Conservation (phyloP, 1,284 basidiomycete genomes). For the Porogramme epimiltina region DNA sequence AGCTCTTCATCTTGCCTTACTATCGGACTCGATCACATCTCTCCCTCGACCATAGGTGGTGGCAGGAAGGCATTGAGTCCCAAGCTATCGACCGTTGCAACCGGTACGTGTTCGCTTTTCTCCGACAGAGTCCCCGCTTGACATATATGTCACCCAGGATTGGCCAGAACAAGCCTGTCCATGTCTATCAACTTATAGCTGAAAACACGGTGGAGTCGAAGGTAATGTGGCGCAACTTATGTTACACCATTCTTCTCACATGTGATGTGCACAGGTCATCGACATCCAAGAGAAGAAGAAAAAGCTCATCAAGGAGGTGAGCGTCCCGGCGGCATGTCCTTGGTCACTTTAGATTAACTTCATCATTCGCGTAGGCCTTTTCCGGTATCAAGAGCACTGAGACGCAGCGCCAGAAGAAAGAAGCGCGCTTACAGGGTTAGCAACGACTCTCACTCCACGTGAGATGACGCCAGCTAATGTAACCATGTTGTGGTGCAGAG, state of each 20-base stretch:
- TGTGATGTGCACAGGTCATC: constrained; percentile 51
- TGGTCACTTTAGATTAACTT: neutral
- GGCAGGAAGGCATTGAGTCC: constrained; percentile 82
- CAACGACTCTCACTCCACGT: too few species aligned
- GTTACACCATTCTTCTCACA: neutral
- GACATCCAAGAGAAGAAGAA: constrained; percentile 86
- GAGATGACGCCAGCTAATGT: too few species aligned
- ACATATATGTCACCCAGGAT: constrained; percentile 47
- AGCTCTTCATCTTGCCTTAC: constrained; percentile 32
- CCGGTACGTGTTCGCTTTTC: constrained; percentile 39
- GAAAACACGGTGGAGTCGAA: constrained; percentile 87
- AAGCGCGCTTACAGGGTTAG: constrained; percentile 71
- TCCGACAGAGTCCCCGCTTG: neutral
- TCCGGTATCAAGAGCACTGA: constrained; percentile 74
- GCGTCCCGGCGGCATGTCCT: constrained; percentile 7
- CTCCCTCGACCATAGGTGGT: constrained; percentile 14
- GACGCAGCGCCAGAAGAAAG: constrained; percentile 69
- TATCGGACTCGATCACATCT: neutral
- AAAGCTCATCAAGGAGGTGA: constrained; percentile 66
- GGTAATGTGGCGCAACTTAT: constrained; percentile 36
- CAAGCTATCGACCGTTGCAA: constrained; percentile 87
- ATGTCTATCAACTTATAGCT: constrained; percentile 87
- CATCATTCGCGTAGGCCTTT: constrained; percentile 56
- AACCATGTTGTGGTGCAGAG: constrained; percentile 9
- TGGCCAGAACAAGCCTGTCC: constrained; percentile 79